phyloP scores from a whole-genome alignment of 2,329 filamentous ascomycete species.

The Albophoma yamanashiensis region DNA sequence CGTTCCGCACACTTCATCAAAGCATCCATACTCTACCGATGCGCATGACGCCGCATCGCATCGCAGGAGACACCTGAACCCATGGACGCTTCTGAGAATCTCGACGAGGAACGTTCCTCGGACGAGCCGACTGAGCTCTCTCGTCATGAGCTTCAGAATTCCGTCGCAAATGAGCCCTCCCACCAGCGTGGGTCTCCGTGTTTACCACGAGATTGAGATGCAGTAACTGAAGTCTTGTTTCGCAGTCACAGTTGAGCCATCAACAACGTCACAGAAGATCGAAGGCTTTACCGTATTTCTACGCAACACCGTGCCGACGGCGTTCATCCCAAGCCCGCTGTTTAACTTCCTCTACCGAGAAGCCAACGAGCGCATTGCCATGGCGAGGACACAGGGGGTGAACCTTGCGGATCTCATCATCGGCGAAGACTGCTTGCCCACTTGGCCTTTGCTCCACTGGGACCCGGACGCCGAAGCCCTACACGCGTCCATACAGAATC shows the following conservation, averaged over 20 bases:
- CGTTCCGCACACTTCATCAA: neutral
- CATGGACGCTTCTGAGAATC: neutral
- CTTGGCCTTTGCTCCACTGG: slow-evolving; percentile 15
- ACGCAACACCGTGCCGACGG: slow-evolving; percentile 7
- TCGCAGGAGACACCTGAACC: neutral
- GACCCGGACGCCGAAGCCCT: slow-evolving; percentile 12
- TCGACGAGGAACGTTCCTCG: neutral
- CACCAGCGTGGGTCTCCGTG: neutral
- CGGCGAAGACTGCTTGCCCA: slow-evolving; percentile 17
- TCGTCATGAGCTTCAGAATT: neutral
- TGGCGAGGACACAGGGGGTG: slow-evolving; percentile 9
- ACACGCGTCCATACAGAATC: slow-evolving; percentile 14
- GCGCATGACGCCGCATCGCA: neutral
- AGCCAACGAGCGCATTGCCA: slow-evolving; percentile 11
- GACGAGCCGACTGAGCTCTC: neutral
- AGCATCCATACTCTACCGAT: neutral
- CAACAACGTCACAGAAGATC: neutral
- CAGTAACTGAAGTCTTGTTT: neutral
- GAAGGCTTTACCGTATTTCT: slow-evolving; percentile 6
- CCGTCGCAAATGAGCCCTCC: neutral
- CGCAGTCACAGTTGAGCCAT: neutral
- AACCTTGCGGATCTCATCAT: slow-evolving; percentile 11
- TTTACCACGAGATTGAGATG: neutral
- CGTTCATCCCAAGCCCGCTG: slow-evolving; percentile 11
- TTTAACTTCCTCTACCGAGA: slow-evolving; percentile 9